phyloP scores from a whole-genome alignment of 2,329 filamentous ascomycete genomes.

The Tolypocladium album region DNA sequence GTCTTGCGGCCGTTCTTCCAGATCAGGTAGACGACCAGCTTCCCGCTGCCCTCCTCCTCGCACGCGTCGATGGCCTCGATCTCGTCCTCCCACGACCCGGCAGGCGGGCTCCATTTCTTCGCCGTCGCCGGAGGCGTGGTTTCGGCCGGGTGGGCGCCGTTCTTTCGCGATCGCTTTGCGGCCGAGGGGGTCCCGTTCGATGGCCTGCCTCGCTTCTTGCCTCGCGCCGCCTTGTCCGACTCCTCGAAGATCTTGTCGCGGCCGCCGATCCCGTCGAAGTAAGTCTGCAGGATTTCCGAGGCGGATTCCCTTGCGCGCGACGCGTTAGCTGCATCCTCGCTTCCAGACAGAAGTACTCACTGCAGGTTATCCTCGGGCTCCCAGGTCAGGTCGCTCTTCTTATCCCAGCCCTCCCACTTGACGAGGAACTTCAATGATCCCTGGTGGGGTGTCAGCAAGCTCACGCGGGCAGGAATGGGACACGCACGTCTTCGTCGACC shows the following conservation, averaged over 20 bases:
- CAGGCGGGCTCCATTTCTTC: slow-evolving; percentile 53
- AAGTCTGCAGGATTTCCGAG: slow-evolving; percentile 50
- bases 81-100: slow-evolving; percentile 67
- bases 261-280: slow-evolving; percentile 54
- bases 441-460: slow-evolving; percentile 16
- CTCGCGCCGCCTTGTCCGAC: slow-evolving; percentile 36
- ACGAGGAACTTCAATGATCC: slow-evolving; percentile 53
- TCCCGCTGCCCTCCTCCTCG: slow-evolving; percentile 49
- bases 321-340: background rate
- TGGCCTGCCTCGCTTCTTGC: slow-evolving; percentile 48
- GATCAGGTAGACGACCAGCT: slow-evolving; percentile 56
- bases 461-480: background rate
- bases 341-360: slow-evolving; percentile 9
- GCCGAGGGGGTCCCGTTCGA: slow-evolving; percentile 25
- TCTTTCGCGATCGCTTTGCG: slow-evolving; percentile 34
- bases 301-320: slow-evolving; percentile 38
- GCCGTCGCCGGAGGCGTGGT: slow-evolving; percentile 35
- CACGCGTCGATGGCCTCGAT: slow-evolving; percentile 62
- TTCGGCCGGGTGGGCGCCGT: slow-evolving; percentile 37
- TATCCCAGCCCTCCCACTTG: slow-evolving; percentile 72
- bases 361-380: slow-evolving; percentile 58
- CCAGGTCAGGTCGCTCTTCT: slow-evolving; percentile 63
- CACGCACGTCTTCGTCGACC: slow-evolving; percentile 41
- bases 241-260: slow-evolving; percentile 42
- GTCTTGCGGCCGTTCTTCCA: slow-evolving; percentile 69